phyloP scores from a whole-genome alignment of 1,284 basidiomycete species.

The Pisolithus thermaeus region DNA sequence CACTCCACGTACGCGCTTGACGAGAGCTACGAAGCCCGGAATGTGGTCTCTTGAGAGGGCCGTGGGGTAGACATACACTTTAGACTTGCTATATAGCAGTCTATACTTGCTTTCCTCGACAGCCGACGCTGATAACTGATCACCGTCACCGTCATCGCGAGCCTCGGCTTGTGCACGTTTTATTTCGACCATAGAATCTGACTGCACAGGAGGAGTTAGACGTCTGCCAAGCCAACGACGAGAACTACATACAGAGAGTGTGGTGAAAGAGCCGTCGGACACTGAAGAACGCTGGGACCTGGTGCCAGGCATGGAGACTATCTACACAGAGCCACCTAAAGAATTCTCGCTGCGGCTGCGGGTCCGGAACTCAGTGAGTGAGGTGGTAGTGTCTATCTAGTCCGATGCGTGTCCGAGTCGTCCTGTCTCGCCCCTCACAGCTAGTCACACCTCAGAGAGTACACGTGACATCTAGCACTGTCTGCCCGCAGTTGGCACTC shows the following conservation, averaged over 20 bases:
- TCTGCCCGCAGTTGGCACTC: no score
- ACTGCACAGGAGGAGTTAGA: constrained; percentile 29
- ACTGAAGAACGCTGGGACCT: constrained; percentile 27
- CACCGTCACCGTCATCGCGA: constrained; percentile 22
- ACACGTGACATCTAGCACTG: no score
- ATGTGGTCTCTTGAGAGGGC: constrained; percentile 90
- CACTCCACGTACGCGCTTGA: constrained; percentile 60
- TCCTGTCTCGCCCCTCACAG: no score
- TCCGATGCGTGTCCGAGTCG: no score
- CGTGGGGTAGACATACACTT: constrained; percentile 92
- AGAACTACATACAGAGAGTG: constrained; percentile 34
- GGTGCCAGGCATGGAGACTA: constrained; percentile 17
- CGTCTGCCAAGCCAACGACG: neutral
- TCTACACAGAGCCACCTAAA: neutral
- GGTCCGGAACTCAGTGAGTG: neutral
- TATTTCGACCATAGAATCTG: constrained; percentile 78
- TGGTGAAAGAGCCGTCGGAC: constrained; percentile 37
- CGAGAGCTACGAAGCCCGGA: constrained; percentile 85
- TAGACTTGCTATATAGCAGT: constrained; percentile 84
- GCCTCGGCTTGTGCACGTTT: constrained; percentile 33
- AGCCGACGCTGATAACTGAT: constrained; percentile 20
- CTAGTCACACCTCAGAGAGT: no score
- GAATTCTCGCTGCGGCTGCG: constrained; percentile 9
- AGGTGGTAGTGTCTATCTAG: no score
- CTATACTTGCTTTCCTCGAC: constrained; percentile 59